These are phyloP conservation scores for Phytophthora lateralis DNA, from an alignment of 352 stramenopile species.

Conservation along the genomic window DNA sequence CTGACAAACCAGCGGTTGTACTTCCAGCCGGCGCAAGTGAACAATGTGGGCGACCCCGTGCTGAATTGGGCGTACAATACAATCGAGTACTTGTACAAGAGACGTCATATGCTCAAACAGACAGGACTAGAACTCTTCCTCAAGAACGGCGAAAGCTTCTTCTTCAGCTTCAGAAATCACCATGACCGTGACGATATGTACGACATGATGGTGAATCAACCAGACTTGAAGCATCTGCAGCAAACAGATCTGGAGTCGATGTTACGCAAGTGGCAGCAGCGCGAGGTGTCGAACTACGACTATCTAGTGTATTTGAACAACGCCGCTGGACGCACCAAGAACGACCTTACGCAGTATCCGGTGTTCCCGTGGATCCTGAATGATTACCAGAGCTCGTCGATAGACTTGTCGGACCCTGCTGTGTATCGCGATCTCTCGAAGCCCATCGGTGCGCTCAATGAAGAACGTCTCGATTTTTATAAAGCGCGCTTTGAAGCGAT, in stretches of 20 bases:
- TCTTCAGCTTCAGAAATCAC: conserved; percentile 82
- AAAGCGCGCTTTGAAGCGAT: conserved; percentile 91
- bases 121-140: conserved; percentile 89
- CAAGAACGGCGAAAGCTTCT: conserved; percentile 69
- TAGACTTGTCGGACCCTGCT: conserved; percentile 85
- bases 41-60: conserved; percentile 91
- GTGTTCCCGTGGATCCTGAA: conserved; percentile 98
- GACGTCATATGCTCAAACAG: conserved; percentile 90
- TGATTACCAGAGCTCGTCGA: conserved; percentile 84
- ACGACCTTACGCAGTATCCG: conserved; percentile 95
- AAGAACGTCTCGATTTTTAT: conserved; percentile 90
- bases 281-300: conserved; percentile 95
- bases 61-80: conserved; percentile 83
- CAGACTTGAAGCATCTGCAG: conserved; percentile 63
- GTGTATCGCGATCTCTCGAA: conserved; percentile 96
- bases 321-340: conserved; percentile 80
- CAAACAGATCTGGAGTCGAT: conserved; percentile 76
- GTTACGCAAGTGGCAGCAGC: conserved; percentile 82
- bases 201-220: conserved; percentile 83
- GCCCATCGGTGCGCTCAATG: conserved; percentile 94
- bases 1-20: conserved; percentile 90
- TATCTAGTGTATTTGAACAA: conserved; percentile 92
- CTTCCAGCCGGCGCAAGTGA: conserved; percentile 92
- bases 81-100: conserved; percentile 87
- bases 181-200: conserved; percentile 85